Evolutionary conservation across 345 rosid genomes (phyloP), one percentile per base, ranked within the genome.

Genomic region (Arabis hirsuta): DNA sequence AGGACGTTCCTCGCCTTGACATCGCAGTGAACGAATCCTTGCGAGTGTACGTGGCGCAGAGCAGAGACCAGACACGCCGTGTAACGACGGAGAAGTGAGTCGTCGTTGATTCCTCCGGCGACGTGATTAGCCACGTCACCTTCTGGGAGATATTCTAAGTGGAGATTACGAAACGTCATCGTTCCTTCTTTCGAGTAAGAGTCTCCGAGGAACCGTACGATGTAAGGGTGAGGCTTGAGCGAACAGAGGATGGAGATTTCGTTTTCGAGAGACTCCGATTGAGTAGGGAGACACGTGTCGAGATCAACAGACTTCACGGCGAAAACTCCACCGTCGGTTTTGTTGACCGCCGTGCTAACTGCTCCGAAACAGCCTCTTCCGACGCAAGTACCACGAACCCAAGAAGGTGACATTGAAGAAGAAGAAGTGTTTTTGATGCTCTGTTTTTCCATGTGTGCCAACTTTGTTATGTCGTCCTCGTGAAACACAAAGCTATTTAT

Each of bases 11-110:
- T 81, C 0, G 95, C 90, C 68, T 91, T 88, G 29, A 91, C 87
- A 52, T 91, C 95, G 47, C 97, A 85, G 83, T 91, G 97, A 1
- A 85, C 92, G 55, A 81, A 76, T 71, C 90, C 87, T n/a, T 71
- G 52, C 0, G 79, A 71, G 79, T 91, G 97, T 7, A 87, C 58
- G 74, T 83, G 80, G 29, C 56, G 55, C 39, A 91, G 74, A 27
- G 86, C 92, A 12, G 87, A 82, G 72, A 84, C 89, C 1, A 91
- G 24, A 63, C 92, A 91, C 81, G 81, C 71, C 7, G 83, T 54
- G 36, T 72, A 81, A 62, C 81, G 85, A 61, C 84, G 84, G 34
- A 87, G 65, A 12, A 73, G 13, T 43, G 46, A 38, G 66, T 88
- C 90, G 3, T 73, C 80, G 16, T 87, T 8, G 29, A 73, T 73